phyloP scores from a whole-genome alignment of 2,329 filamentous ascomycete species.

The Colletotrichum eleusines region DNA sequence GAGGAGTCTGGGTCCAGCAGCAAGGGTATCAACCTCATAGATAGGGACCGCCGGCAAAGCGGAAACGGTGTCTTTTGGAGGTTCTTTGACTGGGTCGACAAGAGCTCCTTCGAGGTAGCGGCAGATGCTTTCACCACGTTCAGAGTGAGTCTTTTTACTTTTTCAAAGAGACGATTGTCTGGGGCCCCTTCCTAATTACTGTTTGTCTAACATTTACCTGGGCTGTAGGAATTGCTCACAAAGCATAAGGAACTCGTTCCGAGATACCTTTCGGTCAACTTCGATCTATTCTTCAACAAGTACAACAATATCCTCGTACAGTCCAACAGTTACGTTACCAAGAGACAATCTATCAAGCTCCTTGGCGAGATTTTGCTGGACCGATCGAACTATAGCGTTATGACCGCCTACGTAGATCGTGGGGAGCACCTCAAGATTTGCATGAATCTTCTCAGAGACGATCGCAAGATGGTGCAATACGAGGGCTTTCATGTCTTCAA shows the following conservation, averaged over 20 bases:
- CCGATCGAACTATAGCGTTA: conserved; percentile 95
- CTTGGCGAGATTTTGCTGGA: conserved; percentile 95
- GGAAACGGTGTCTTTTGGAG: conserved; percentile 94
- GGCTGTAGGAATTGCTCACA: conserved; percentile 84
- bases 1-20: conserved; percentile 75
- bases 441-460: conserved; percentile 96
- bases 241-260: conserved; percentile 94
- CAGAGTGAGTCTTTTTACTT: conserved; percentile 69
- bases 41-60: conserved; percentile 79
- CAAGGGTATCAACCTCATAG: conserved; percentile 82
- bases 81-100: conserved; percentile 98
- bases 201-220: background rate
- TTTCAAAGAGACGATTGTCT: background rate
- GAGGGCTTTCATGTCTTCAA: conserved; percentile 99
- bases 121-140: conserved; percentile 99
- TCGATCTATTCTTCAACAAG: conserved; percentile 90
- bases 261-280: conserved; percentile 88
- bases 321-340: conserved; percentile 96
- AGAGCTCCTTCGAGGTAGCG: conserved; percentile 94
- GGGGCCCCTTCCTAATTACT: conserved; percentile 11
- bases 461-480: conserved; percentile 99
- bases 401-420: conserved; percentile 96
- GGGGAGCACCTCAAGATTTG: conserved; percentile 97
- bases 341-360: conserved; percentile 97
- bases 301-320: conserved; percentile 92